These are phyloP conservation scores for Trichoderma afroharzianum DNA, from an alignment of 2,329 filamentous ascomycete genomes.

Conservation along the genomic window DNA sequence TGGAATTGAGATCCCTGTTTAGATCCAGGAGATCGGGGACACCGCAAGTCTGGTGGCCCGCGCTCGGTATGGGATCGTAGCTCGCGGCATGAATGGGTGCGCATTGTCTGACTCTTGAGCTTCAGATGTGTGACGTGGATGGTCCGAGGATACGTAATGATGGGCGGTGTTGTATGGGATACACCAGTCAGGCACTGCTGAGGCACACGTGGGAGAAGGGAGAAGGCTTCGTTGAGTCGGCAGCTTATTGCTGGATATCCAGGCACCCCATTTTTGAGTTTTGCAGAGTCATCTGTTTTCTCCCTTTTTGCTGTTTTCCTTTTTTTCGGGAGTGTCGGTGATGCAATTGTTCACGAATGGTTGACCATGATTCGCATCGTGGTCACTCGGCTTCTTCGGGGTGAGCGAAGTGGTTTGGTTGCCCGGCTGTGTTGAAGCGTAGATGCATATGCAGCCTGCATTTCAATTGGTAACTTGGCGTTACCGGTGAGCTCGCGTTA, in stretches of 20 bases:
- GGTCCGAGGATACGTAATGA: background rate
- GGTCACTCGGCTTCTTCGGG: background rate
- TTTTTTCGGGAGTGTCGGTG: background rate
- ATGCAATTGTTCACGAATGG: background rate
- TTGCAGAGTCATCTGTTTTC: background rate
- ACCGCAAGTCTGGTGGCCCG: slow-evolving; percentile 3
- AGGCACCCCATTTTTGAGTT: background rate
- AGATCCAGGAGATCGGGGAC: slow-evolving; percentile 8
- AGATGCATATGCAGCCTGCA: background rate
- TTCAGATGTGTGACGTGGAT: slow-evolving; percentile 6
- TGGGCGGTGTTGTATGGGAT: background rate
- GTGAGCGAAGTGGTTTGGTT: background rate
- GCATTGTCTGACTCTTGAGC: background rate
- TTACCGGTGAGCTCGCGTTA: background rate
- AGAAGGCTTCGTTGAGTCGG: background rate
- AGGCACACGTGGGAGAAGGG: slow-evolving; percentile 6
- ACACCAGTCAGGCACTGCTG: slow-evolving; percentile 1
- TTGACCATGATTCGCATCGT: background rate
- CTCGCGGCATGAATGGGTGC: background rate
- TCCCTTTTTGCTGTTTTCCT: background rate
- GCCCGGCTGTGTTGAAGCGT: background rate
- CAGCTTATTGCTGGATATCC: background rate
- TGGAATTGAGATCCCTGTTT: slow-evolving; percentile 1
- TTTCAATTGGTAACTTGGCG: background rate
- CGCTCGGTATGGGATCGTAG: background rate